phyloP scores from a whole-genome alignment of 257 asterid species.

The Ajuga chamaepitys region DNA sequence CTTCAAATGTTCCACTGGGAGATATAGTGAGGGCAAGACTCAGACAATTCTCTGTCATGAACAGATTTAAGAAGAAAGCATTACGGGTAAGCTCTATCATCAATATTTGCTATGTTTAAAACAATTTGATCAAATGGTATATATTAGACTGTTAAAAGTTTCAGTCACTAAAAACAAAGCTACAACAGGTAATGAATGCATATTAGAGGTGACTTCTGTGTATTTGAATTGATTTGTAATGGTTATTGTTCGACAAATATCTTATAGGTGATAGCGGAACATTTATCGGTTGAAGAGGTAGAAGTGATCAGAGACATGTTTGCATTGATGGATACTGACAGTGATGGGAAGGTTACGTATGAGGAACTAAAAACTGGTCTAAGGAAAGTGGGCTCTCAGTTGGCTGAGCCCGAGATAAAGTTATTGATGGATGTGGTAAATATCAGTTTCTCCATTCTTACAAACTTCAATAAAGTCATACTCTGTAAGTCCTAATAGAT shows the following conservation, averaged over 20 bases:
- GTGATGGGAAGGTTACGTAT: conserved; percentile 84
- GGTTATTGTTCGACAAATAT: conserved; percentile 9
- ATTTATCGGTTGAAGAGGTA: conserved; percentile 80
- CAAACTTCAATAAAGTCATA: not conserved
- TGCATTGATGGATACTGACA: conserved; percentile 83
- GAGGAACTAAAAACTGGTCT: conserved; percentile 88
- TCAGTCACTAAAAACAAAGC: not conserved
- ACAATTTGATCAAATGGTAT: not conserved
- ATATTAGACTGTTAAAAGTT: not conserved
- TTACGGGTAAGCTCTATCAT: conserved; percentile 55
- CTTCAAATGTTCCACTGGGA: conserved; percentile 91
- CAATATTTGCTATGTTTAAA: not conserved
- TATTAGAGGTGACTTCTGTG: not conserved
- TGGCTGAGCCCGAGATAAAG: conserved; percentile 96
- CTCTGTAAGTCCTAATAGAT: conserved; percentile 4
- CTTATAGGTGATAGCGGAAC: conserved; percentile 82
- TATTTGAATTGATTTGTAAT: not conserved
- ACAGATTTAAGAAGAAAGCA: conserved; percentile 90
- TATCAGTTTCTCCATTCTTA: conserved; percentile 9
- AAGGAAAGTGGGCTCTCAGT: conserved; percentile 89
- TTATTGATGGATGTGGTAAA: conserved; percentile 97
- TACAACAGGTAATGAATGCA: not conserved
- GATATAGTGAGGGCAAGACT: conserved; percentile 94
- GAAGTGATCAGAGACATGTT: conserved; percentile 96
- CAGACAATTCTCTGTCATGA: conserved; percentile 88